Base-by-base conservation (phyloP, 129 eudicot species). In the Tagetes patula region DNA sequence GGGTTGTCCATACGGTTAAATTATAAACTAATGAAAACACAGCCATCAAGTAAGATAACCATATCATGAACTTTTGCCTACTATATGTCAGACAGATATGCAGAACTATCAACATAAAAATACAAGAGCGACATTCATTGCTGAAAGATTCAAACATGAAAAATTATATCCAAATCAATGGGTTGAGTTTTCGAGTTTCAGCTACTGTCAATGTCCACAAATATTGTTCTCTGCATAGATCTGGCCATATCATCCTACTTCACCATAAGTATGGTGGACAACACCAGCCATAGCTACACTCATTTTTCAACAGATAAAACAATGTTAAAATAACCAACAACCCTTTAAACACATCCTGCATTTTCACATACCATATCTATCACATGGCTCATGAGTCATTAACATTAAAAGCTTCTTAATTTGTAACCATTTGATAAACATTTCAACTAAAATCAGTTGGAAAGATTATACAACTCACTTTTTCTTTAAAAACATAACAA, bases 91-190 rank as follows among this genome's bases (percentile, higher is more conserved):
- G 27, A 45, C 47, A 45, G 6, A 45, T 13, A 69, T 48, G 73
- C 14, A 58, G 39, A 58, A 32, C 43, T 33, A 41, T 52, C 75
- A 71, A 6, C 52, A 60, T 20, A 36, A n/a, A 49, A 69, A 27
- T 12, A 53, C 75, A 71, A 31, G 20, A 59, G 40, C 49, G 8
- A 11, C 0, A 54, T 39, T 52, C 49, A 59, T 59, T 59, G 14
- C 65, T 59, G 7, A 59, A 59, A 32, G 40, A 70, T 34, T 41
- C 37, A 49, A 69, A 7, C 73, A 69, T 50, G n/a, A 49, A 69
- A 49, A 49, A 32, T 69, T n/a, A 50, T 69, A 69, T 49, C 6
- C 7, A 31, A 59, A 48, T 68, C 4, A 37, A 70, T 9, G 14
- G 3, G 39, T 9, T 37, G 5, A 38, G 36, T 3, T 0, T 48